Evolutionary conservation across 495 filamentous ascomycete species (phyloP).

Genomic region (Lasiosphaeria miniovina): DNA sequence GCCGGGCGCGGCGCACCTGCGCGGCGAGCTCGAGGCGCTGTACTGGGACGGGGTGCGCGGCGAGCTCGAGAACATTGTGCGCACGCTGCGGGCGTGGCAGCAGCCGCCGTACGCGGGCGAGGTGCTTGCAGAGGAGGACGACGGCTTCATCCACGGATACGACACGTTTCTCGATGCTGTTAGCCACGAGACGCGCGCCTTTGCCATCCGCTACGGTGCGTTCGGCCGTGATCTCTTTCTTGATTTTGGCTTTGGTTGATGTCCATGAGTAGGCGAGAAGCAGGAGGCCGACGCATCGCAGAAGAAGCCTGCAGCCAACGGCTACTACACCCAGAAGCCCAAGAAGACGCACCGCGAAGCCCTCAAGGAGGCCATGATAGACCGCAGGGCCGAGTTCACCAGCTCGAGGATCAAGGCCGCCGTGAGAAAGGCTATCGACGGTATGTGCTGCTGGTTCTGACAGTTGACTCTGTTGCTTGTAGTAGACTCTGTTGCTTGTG

Average conservation of each 20-base stretch:
- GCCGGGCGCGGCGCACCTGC: slow-evolving; percentile 5
- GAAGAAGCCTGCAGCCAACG: background rate
- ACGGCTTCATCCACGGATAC: background rate
- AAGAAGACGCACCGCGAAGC: background rate
- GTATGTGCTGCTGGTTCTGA: background rate
- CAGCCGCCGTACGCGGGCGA: slow-evolving; percentile 1
- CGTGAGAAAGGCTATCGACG: slow-evolving; percentile 2
- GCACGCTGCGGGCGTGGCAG: slow-evolving; percentile 8
- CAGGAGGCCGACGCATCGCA: background rate
- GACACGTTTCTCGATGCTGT: slow-evolving; percentile 16
- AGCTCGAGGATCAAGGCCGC: background rate
- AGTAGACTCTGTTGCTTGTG: no score
- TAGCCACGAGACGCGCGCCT: slow-evolving; percentile 13
- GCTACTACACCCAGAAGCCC: background rate
- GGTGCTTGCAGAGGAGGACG: background rate
- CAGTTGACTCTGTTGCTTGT: no score
- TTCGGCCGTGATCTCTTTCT: slow-evolving; percentile 2
- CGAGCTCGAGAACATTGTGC: slow-evolving; percentile 16
- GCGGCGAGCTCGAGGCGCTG: slow-evolving; percentile 17
- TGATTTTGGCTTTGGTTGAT: background rate
- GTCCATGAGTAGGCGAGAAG: background rate
- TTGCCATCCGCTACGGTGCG: background rate
- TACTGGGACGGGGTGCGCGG: slow-evolving; percentile 12
- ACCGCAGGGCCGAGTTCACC: slow-evolving; percentile 3
- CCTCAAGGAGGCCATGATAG: background rate